Conservation (phyloP, 1,139 yeast genomes). For the Scheffersomyces parashehatae region DNA sequence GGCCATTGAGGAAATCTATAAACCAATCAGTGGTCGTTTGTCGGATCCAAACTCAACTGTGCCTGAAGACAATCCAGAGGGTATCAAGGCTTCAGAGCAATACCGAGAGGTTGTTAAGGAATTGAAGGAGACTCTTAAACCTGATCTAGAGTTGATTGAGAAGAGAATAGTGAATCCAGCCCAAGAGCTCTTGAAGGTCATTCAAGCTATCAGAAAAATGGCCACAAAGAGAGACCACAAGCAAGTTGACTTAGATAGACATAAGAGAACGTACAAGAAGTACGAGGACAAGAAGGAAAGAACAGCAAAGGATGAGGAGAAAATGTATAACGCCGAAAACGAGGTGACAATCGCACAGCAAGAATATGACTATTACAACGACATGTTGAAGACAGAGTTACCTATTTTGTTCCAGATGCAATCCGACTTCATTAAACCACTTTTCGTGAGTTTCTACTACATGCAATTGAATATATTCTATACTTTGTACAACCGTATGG, state of each 20-base stretch:
- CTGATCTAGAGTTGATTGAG: constrained; percentile 91
- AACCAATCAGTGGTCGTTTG: constrained; percentile 90
- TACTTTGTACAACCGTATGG: constrained; percentile 86
- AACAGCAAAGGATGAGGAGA: constrained; percentile 87
- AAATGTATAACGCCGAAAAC: constrained; percentile 82
- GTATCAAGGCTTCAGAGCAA: constrained; percentile 90
- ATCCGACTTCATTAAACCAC: constrained; percentile 87
- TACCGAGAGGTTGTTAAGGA: constrained; percentile 86
- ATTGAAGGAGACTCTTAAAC: constrained; percentile 80
- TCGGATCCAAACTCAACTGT: constrained; percentile 84
- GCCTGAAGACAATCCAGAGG: constrained; percentile 95
- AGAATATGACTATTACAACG: constrained; percentile 94
- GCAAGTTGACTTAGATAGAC: constrained; percentile 91
- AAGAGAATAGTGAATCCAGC: constrained; percentile 89
- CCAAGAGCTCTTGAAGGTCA: constrained; percentile 81
- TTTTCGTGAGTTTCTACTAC: constrained; percentile 90
- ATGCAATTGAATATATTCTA: constrained; percentile 97
- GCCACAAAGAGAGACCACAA: constrained; percentile 94
- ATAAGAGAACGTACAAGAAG: constrained; percentile 65
- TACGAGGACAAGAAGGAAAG: constrained; percentile 80
- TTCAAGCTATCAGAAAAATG: constrained; percentile 85
- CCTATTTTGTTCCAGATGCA: constrained; percentile 87
- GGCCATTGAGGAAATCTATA: constrained; percentile 93
- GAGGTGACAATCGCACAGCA: constrained; percentile 90
- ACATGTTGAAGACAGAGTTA: constrained; percentile 85